A percentile compares a stretch with the other conserved stretches of the same genome.
Evolutionary conservation across 1,284 basidiomycete genomes (phyloP).

Genomic region (Hemileia vastatrix): DNA sequence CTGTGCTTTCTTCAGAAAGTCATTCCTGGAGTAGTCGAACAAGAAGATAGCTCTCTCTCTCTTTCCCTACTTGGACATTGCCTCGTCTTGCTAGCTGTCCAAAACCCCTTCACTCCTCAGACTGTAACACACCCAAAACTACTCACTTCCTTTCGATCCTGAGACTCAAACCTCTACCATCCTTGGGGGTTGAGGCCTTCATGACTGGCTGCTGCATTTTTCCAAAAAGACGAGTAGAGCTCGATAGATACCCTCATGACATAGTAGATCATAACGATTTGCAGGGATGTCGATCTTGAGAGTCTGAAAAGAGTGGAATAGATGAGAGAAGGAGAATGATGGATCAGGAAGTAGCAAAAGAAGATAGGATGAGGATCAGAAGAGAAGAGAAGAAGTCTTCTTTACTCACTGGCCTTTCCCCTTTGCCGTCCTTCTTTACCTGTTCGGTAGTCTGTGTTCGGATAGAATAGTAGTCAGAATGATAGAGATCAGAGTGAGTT

Average conservation of each 20-base stretch:
- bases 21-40: constrained; percentile 25
- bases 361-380: constrained; percentile 8
- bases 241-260: constrained; percentile 87
- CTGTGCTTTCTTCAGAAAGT: constrained; percentile 24
- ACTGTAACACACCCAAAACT: no score
- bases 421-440: constrained; percentile 65
- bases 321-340: background rate
- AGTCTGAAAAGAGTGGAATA: constrained; percentile 53
- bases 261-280: constrained; percentile 91
- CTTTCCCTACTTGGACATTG: constrained; percentile 3
- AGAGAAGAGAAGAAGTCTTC: constrained; percentile 50
- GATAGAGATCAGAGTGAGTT: background rate
- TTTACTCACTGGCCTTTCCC: constrained; percentile 72
- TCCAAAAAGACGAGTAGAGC: constrained; percentile 75
- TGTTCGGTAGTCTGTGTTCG: constrained; percentile 68
- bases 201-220: constrained; percentile 59
- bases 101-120: background rate
- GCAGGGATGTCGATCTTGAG: constrained; percentile 97
- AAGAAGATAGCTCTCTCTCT: no score
- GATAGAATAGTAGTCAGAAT: constrained; percentile 16
- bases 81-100: constrained; percentile 16
- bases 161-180: constrained; percentile 63
- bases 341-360: background rate
- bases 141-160: constrained; percentile 53
- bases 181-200: no score